A percentile compares a stretch with the other conserved stretches of the same genome.
Conservation (phyloP, 2,329 filamentous ascomycete genomes). For the Exophiala aquamarina region DNA sequence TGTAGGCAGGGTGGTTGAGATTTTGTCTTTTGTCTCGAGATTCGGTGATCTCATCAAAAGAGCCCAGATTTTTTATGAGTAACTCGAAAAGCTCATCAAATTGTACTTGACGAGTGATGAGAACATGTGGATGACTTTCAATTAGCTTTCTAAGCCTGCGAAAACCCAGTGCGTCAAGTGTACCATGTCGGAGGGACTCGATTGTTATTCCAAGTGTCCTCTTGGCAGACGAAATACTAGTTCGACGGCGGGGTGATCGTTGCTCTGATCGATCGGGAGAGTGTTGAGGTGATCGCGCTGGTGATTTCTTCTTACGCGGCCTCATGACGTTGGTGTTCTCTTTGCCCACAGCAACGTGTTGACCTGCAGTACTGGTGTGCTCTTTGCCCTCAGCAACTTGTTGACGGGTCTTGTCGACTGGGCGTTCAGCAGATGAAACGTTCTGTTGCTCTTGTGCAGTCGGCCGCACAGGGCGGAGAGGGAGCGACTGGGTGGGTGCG, state of each 20-base stretch:
- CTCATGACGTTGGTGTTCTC: slow-evolving; percentile 22
- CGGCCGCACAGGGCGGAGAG: slow-evolving; percentile 6
- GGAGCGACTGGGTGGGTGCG: slow-evolving; percentile 2
- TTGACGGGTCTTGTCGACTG: too few relatives aligned
- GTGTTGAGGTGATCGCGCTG: slow-evolving; percentile 6
- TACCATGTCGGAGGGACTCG: slow-evolving; percentile 20
- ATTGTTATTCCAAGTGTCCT: slow-evolving; percentile 17
- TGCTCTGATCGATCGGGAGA: slow-evolving; percentile 14
- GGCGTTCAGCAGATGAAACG: too few relatives aligned
- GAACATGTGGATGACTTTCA: slow-evolving; percentile 17
- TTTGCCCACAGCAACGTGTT: slow-evolving; percentile 20
- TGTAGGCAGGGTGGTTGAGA: slow-evolving; percentile 24
- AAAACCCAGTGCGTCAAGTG: slow-evolving; percentile 22
- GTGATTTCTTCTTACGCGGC: slow-evolving; percentile 11
- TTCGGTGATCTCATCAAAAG: slow-evolving; percentile 18
- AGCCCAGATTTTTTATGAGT: slow-evolving; percentile 17
- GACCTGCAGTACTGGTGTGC: slow-evolving; percentile 2
- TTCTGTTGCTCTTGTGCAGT: slow-evolving; percentile 6
- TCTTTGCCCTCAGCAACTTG: slow-evolving; percentile 3
- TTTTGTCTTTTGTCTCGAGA: slow-evolving; percentile 15
- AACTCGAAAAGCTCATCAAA: slow-evolving; percentile 24
- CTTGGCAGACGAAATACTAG: slow-evolving; percentile 21
- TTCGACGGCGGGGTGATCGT: slow-evolving; percentile 12
- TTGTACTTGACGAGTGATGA: slow-evolving; percentile 23
- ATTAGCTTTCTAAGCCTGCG: slow-evolving; percentile 25